Evolutionary conservation across 108 stramenopile species (phyloP).

Genomic region (Cyclotella choctawhatcheeana): DNA sequence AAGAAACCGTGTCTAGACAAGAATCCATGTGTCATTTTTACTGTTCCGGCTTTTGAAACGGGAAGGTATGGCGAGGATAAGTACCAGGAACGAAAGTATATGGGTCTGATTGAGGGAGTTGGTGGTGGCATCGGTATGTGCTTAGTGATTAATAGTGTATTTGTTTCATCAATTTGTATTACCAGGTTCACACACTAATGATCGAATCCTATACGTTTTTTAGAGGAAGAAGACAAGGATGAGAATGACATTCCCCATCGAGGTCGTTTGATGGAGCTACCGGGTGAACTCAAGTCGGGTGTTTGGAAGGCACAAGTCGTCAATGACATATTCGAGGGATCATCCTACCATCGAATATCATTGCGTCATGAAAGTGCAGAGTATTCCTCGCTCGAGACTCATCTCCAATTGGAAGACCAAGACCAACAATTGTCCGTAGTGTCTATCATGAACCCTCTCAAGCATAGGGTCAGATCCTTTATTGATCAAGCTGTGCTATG

Average conservation of each 20-base stretch:
- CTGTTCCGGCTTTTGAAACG: slow-evolving; percentile 20
- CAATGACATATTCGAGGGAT: neutral
- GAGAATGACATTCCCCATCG: slow-evolving; percentile 19
- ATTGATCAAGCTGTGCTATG: slow-evolving; percentile 36
- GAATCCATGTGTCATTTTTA: slow-evolving; percentile 10
- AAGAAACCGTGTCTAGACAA: neutral
- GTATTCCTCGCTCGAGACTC: slow-evolving; percentile 22
- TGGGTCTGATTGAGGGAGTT: slow-evolving; percentile 43
- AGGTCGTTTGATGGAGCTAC: slow-evolving; percentile 41
- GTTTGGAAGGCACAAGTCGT: slow-evolving; percentile 28
- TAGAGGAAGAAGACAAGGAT: slow-evolving; percentile 28
- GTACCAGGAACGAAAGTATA: slow-evolving; percentile 34
- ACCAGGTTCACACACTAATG: too few relatives aligned
- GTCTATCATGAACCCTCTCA: slow-evolving; percentile 28
- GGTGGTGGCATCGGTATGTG: slow-evolving; percentile 42
- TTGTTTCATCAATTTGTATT: neutral
- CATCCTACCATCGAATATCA: slow-evolving; percentile 3
- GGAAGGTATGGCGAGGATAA: slow-evolving; percentile 3
- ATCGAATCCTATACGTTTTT: neutral
- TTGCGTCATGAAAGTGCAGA: slow-evolving; percentile 30
- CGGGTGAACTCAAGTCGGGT: slow-evolving; percentile 37
- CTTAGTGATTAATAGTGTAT: too few relatives aligned
- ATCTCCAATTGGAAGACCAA: neutral
- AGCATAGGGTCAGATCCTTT: slow-evolving; percentile 32
- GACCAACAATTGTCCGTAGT: too few relatives aligned